Evolutionary conservation across 2,329 filamentous ascomycete genomes (phyloP).

Genomic region (Penicillium rolfsii): DNA sequence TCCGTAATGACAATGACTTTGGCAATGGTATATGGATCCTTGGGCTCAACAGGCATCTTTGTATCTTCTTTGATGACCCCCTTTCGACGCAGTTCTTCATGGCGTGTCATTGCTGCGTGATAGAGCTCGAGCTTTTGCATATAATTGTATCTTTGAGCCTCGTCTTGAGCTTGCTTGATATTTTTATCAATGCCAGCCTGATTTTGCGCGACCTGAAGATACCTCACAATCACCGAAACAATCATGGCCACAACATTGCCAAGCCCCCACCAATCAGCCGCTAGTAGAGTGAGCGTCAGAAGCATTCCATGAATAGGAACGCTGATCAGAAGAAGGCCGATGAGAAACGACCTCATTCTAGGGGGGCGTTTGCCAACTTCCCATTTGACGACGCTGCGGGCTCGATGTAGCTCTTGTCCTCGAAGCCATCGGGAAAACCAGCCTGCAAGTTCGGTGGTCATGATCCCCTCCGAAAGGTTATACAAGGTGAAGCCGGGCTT

Average conservation of each 20-base stretch:
- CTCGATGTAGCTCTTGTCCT: conserved; percentile 13
- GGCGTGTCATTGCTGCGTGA: neutral
- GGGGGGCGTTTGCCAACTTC: conserved; percentile 9
- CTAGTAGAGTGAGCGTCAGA: conserved; percentile 3
- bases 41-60: neutral
- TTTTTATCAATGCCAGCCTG: conserved; percentile 15
- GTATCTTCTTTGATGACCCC: neutral
- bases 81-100: neutral
- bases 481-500: conserved; percentile 12
- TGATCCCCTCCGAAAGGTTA: conserved; percentile 15
- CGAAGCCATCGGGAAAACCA: conserved; percentile 20
- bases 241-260: conserved; percentile 19
- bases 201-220: conserved; percentile 13
- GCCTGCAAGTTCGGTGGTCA: conserved; percentile 17
- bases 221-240: conserved; percentile 11
- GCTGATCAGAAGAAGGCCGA: neutral
- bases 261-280: conserved; percentile 19
- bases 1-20: conserved; percentile 16
- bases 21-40: neutral
- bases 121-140: neutral
- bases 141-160: conserved; percentile 2
- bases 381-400: conserved; percentile 15
- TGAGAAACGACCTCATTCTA: neutral
- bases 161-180: conserved; percentile 3
- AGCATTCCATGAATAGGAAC: neutral